Base-by-base conservation (phyloP, 768 basidiomycete species). In the Tephrocybe sp. region DNA sequence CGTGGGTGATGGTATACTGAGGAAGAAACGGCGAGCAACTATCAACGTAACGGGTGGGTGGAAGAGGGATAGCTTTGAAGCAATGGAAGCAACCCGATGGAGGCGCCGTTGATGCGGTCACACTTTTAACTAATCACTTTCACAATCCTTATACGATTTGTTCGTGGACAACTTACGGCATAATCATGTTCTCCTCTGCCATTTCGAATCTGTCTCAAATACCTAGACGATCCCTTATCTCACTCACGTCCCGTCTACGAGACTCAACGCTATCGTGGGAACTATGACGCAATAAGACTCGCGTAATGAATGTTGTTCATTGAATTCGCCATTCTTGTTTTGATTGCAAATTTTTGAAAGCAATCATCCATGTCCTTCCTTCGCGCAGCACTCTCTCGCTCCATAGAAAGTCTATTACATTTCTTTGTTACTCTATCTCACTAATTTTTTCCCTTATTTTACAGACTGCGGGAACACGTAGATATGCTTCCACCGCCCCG, bases 401-500 rank as follows among this genome's bases (percentile, higher is more conserved):
- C 74, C 37, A 56, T 73, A 53, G 77, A 76, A 65, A 60, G 66
- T 64, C 42, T 35, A n/a, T n/a, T n/a, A 9, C 9, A 19, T 19
- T 12, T 5, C 18, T 21, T 7, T 22, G 3, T 28, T 2, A 16
- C 44, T 16, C 4, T 31, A 37, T 35, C 13, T 19, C 16, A 4
- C 22, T 54, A 27, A 48, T 28, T 54, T 19, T 34, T 37, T 26
- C 41, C 24, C 5, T 18, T 31, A 44, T 24, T 18, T 45, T 13
- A 27, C 34, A 76, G 74, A 58, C 65, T 47, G 62, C 67, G 39
- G 63, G 60, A 56, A 64, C 68, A 38, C 78, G 80, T 46, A 61
- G 77, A 53, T 77, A 75, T 57, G 68, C 78, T 25, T 64, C 72
- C 27, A 77, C 84, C 1, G 69, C 73, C 16, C 61, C 73, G 7